Percentiles rank a stretch among this genome's conserved stretches.
These are phyloP conservation scores for Mycothermus thermophilus DNA, from an alignment of 495 filamentous ascomycete genomes.

Conservation along the genomic window DNA sequence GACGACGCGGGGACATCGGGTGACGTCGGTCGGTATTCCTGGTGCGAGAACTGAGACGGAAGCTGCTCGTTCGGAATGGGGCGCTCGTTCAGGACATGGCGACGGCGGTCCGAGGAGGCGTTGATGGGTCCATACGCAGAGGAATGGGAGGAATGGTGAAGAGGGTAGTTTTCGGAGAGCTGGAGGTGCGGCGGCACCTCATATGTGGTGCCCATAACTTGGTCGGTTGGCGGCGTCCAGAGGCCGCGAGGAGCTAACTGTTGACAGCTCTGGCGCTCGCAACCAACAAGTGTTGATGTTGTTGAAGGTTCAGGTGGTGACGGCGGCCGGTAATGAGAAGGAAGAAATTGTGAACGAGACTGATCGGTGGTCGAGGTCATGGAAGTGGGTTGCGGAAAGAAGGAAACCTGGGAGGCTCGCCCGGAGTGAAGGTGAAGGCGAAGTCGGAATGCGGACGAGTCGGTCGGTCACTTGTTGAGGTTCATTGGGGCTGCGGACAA, in stretches of 20 bases:
- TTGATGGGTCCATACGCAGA: constrained; percentile 18
- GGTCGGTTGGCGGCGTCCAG: constrained; percentile 37
- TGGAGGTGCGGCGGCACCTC: constrained; percentile 28
- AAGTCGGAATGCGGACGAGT: no score
- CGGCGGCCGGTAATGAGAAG: no score
- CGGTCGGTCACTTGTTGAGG: no score
- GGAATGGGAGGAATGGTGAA: constrained; percentile 21
- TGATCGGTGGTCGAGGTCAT: constrained; percentile 1
- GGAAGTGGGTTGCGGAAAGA: no score
- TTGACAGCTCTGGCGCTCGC: no score
- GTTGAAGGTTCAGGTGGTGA: no score
- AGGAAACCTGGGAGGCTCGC: no score
- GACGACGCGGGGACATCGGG: constrained; percentile 2
- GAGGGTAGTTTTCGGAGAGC: constrained; percentile 26
- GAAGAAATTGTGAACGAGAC: constrained; percentile 3
- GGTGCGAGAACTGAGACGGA: not conserved
- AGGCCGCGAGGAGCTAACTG: constrained; percentile 29
- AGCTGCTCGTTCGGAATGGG: constrained; percentile 17
- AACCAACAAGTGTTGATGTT: not conserved
- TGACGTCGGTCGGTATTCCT: not conserved
- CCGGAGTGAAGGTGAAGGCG: no score
- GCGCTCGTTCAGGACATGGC: constrained; percentile 17
- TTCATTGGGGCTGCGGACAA: no score
- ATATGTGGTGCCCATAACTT: constrained; percentile 34
- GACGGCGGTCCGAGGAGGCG: constrained; percentile 12